Evolutionary conservation across 352 stramenopile species (phyloP).

Genomic region (Pseudoperonospora humuli): DNA sequence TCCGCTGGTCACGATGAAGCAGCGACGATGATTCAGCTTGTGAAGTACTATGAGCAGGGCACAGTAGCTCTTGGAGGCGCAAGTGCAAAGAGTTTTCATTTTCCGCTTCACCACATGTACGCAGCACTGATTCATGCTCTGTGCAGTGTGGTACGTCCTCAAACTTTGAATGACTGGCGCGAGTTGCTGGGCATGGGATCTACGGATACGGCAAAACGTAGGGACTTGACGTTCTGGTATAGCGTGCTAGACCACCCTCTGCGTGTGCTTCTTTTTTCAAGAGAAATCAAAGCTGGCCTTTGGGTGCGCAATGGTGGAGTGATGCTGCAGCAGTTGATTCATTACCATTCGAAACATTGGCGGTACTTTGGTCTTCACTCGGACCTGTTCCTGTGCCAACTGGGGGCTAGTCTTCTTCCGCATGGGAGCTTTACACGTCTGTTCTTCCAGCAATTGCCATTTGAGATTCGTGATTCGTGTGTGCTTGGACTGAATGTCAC

Average conservation of each 20-base stretch:
- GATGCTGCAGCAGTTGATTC: constrained; percentile 74
- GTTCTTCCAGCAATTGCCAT: constrained; percentile 50
- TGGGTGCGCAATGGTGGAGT: constrained; percentile 75
- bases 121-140: constrained; percentile 48
- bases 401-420: constrained; percentile 45
- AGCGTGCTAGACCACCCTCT: constrained; percentile 39
- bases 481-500: constrained; percentile 18
- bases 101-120: constrained; percentile 75
- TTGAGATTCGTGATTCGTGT: constrained; percentile 18
- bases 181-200: constrained; percentile 28
- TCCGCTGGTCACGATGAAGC: constrained; percentile 14
- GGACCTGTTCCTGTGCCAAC: constrained; percentile 61
- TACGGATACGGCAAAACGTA: constrained; percentile 7
- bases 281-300: constrained; percentile 64
- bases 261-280: constrained; percentile 51
- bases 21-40: constrained; percentile 12
- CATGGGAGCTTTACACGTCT: constrained; percentile 42
- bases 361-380: constrained; percentile 66
- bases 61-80: constrained; percentile 16
- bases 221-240: constrained; percentile 43
- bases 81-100: constrained; percentile 62
- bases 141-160: constrained; percentile 30
- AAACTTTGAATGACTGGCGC: constrained; percentile 37
- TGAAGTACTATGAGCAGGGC: constrained; percentile 36
- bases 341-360: constrained; percentile 81